A percentile compares a stretch with the other conserved stretches of the same genome.
phyloP scores from a whole-genome alignment of 2,329 filamentous ascomycete genomes.

The Hypomyces rosellus region DNA sequence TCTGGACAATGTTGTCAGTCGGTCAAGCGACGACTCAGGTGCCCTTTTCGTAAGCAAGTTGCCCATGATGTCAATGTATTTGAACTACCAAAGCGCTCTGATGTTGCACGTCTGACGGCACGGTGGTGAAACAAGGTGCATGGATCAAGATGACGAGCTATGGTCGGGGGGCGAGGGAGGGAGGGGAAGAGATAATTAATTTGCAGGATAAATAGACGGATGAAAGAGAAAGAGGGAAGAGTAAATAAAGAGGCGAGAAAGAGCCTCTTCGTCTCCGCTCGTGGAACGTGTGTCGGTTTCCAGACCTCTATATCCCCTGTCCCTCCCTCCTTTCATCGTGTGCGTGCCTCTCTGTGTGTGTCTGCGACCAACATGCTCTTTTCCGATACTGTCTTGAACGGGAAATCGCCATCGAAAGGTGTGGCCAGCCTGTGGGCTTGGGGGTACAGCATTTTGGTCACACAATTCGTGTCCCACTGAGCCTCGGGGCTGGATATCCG shows the following conservation, averaged over 20 bases:
- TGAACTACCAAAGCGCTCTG: not conserved
- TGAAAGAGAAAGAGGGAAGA: not conserved
- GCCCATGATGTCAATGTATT: constrained; percentile 2
- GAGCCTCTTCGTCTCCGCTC: not conserved
- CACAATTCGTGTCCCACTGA: constrained; percentile 3
- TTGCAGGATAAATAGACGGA: not conserved
- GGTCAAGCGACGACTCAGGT: constrained; percentile 10
- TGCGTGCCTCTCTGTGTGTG: not conserved
- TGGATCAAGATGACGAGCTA: not conserved
- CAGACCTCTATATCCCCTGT: not conserved
- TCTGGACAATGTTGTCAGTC: constrained; percentile 13
- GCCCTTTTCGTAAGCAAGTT: constrained; percentile 1
- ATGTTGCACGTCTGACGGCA: not conserved
- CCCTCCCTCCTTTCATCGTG: not conserved
- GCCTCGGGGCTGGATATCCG: not conserved
- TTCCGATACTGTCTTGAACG: not conserved
- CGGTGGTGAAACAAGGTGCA: not conserved
- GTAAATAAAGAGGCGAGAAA: not conserved
- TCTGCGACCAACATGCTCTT: not conserved
- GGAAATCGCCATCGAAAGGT: not conserved
- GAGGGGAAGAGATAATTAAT: not conserved
- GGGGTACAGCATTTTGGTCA: not conserved
- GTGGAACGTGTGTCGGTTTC: not conserved
- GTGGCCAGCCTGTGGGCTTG: not conserved
- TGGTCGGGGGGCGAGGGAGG: not conserved